Evolutionary conservation across 225 moss, liverwort and hornwort species (phyloP).

Genomic region (Polytrichum formosum): DNA sequence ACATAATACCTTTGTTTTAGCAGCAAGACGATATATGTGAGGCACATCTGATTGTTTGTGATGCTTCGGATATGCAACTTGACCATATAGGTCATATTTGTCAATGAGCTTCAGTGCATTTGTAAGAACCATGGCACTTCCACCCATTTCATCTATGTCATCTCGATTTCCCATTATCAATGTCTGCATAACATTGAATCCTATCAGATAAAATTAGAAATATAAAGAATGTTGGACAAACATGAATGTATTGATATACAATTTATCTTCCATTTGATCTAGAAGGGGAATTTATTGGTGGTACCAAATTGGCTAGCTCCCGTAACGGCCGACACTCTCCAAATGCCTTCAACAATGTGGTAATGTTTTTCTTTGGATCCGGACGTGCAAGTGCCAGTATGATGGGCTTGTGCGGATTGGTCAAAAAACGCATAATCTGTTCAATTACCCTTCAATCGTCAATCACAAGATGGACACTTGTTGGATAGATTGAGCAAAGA

Average conservation of each 20-base stretch:
- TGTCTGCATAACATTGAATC: slow-evolving; percentile 20
- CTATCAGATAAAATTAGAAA: not conserved
- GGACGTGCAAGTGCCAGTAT: slow-evolving; percentile 61
- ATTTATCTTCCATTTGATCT: too few species aligned
- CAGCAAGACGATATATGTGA: slow-evolving; percentile 60
- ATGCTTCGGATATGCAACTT: slow-evolving; percentile 69
- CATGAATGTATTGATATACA: too few species aligned
- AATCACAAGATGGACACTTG: too few species aligned
- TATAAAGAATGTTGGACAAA: too few species aligned
- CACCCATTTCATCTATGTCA: slow-evolving; percentile 63
- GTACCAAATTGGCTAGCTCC: slow-evolving; percentile 59
- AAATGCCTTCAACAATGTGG: slow-evolving; percentile 42
- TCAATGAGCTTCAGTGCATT: slow-evolving; percentile 51
- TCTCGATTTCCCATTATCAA: slow-evolving; percentile 62
- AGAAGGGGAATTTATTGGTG: too few species aligned
- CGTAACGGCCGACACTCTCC: slow-evolving; percentile 53
- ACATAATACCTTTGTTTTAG: slow-evolving; percentile 39
- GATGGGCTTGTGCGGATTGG: slow-evolving; percentile 64
- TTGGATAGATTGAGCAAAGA: too few species aligned
- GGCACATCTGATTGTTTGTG: slow-evolving; percentile 60
- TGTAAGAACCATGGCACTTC: slow-evolving; percentile 39
- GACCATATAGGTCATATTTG: slow-evolving; percentile 63
- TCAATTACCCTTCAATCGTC: not conserved
- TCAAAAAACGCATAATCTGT: slow-evolving; percentile 58
- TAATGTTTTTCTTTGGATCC: slow-evolving; percentile 65